phyloP scores from a whole-genome alignment of 495 filamentous ascomycete genomes.

The Choiromyces venosus region DNA sequence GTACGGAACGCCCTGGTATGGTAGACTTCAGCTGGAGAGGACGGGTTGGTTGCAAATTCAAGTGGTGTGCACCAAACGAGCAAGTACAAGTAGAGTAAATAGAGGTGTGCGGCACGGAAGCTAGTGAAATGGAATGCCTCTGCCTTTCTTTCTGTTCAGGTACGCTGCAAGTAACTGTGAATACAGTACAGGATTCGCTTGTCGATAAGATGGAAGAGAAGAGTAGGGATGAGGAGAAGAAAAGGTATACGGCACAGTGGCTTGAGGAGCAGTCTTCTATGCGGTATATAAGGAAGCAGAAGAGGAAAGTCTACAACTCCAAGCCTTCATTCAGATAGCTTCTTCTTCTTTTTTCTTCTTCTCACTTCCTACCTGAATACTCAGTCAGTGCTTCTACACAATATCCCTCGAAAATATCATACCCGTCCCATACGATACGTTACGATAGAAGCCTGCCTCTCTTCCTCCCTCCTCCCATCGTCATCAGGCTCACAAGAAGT shows the following conservation, averaged over 20 bases:
- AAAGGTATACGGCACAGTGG: background rate
- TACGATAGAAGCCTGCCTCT: background rate
- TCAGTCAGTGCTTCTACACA: background rate
- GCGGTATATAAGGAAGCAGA: background rate
- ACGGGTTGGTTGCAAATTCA: background rate
- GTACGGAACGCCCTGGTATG: background rate
- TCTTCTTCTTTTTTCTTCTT: background rate
- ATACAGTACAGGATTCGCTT: background rate
- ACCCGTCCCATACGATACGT: background rate
- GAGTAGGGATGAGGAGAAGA: background rate
- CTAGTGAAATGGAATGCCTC: background rate
- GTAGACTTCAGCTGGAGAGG: background rate
- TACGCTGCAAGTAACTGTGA: background rate
- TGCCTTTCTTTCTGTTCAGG: background rate
- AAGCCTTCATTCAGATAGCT: background rate
- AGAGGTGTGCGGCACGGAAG: background rate
- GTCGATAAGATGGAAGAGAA: background rate
- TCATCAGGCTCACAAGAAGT: background rate
- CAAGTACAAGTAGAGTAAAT: background rate
- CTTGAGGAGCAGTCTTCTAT: background rate
- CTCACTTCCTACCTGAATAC: background rate
- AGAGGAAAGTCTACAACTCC: background rate
- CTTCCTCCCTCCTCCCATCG: background rate
- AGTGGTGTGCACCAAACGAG: background rate
- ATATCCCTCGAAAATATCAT: background rate